Percentiles rank a stretch among this genome's conserved stretches.
phyloP scores from a whole-genome alignment of 148 eudicot species.

The Limonium bicolor region DNA sequence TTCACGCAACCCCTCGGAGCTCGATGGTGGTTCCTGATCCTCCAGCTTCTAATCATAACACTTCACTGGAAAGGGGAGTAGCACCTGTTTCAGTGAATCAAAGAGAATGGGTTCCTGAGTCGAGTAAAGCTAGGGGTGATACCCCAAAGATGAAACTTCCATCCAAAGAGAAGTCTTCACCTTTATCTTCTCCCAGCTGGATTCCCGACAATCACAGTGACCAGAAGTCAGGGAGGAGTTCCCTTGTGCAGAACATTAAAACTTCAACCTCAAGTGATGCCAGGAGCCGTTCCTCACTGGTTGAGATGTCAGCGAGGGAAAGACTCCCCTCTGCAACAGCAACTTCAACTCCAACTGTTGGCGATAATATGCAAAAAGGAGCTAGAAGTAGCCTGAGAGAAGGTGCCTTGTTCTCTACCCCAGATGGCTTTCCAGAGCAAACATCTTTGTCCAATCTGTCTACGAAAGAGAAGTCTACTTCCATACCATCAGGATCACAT shows the following conservation, averaged over 20 bases:
- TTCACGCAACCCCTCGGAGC: no score
- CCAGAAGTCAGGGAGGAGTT: not conserved
- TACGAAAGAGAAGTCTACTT: constrained; percentile 9
- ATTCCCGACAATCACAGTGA: not conserved
- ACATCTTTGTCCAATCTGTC: constrained; percentile 1
- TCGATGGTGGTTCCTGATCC: no score
- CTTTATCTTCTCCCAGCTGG: not conserved
- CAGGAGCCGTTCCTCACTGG: constrained; percentile 6
- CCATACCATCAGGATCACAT: constrained; percentile 8
- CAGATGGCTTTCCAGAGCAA: constrained; percentile 11
- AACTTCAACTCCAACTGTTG: constrained; percentile 12
- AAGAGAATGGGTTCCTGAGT: constrained; percentile 13
- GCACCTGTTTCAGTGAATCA: not conserved
- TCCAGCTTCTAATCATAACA: no score
- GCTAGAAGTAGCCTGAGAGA: constrained; percentile 7
- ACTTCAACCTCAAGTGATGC: constrained; percentile 1
- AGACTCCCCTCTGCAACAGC: constrained; percentile 2
- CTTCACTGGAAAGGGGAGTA: not conserved
- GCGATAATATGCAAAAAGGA: constrained; percentile 5
- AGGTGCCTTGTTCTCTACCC: constrained; percentile 4
- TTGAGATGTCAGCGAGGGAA: constrained; percentile 1
- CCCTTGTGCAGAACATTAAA: no score
- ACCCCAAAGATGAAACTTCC: constrained; percentile 3
- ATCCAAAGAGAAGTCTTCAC: not conserved
- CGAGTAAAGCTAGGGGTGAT: constrained; percentile 14